Base-by-base conservation (phyloP, 371 early-diverging fungal genomes). In the Apophysomyces ossiformis region DNA sequence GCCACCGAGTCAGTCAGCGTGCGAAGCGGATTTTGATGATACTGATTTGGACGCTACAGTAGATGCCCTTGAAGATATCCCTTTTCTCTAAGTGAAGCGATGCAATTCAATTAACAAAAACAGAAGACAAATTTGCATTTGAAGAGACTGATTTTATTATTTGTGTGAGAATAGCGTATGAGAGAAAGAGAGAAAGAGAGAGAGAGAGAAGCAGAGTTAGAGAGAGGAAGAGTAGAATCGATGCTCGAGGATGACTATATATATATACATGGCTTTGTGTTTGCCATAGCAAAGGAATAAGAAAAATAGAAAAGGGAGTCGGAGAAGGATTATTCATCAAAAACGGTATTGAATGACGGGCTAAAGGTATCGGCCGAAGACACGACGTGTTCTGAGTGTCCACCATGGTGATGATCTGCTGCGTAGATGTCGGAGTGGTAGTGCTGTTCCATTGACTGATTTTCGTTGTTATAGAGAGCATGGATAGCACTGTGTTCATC, bases 321-420 rank as follows among this genome's bases (percentile, higher is more conserved):
- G 54, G 5, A 21, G 21, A 16, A 21, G 16, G 21, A n/a, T 50
- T 63, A 73, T 58, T 73, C 74, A 35, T 73, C 74, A 65, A 73
- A 73, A 12, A 69, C 74, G 37, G 74, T 70, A 47, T 73, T 73
- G 44, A 73, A 61, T 13, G 60, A 62, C 38, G 74, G 70, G 35
- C 65, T 64, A 56, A 73, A 69, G 11, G 58, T 37, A 39, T 72
- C 72, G 15, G 44, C 54, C 1, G 47, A 21, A 21, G 54, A n/a
- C n/a, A 32, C 46, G 13, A 45, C 21, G 9, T 50, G 54, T 21
- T 50, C 54, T n/a, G 21, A 21, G 21, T 61, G 38, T 5, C n/a
- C 16, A 21, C 38, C 45, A 47, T 65, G 61, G 5, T 11, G 32
- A 35, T 69, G 54, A 50, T 50, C 54, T 21, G 35, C 54, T 16